Percentiles rank a stretch among this genome's conserved stretches.
Conservation (phyloP, 768 basidiomycete genomes). For the Pleurotus citrinopileatus region DNA sequence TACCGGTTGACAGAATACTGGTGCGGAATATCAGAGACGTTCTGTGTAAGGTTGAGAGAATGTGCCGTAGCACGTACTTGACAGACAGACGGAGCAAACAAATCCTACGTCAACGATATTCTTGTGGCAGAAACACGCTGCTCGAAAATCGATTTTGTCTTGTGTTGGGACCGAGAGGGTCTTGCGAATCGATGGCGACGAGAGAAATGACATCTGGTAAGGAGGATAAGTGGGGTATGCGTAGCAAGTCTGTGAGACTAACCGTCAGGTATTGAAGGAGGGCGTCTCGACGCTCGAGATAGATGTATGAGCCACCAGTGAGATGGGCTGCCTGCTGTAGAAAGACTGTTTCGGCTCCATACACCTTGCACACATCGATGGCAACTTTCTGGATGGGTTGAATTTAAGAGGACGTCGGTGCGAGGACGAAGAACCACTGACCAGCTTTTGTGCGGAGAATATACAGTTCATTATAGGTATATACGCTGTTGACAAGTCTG, state of each 20-base stretch:
- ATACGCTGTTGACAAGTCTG: slow-evolving; percentile 86
- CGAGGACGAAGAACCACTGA: slow-evolving; percentile 32
- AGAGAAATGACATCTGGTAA: slow-evolving; percentile 74
- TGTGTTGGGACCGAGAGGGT: slow-evolving; percentile 85
- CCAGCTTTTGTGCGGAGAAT: slow-evolving; percentile 97
- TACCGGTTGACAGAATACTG: slow-evolving; percentile 92
- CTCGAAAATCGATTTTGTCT: slow-evolving; percentile 94
- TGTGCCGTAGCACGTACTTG: slow-evolving; percentile 57
- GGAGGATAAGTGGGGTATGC: slow-evolving; percentile 5
- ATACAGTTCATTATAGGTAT: slow-evolving; percentile 99
- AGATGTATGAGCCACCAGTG: slow-evolving; percentile 92
- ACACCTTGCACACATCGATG: slow-evolving; percentile 94
- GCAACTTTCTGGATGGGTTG: slow-evolving; percentile 73
- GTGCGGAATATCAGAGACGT: slow-evolving; percentile 3
- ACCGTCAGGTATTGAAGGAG: slow-evolving; percentile 92
- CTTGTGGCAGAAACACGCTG: slow-evolving; percentile 99
- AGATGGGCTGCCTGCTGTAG: slow-evolving; percentile 96
- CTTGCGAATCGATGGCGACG: slow-evolving; percentile 61
- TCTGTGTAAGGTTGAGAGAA: slow-evolving; percentile 12
- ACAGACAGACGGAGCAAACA: slow-evolving; percentile 97
- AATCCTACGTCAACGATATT: slow-evolving; percentile 95
- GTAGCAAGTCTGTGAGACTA: slow-evolving; percentile 19
- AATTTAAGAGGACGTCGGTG: slow-evolving; percentile 4
- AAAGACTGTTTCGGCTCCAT: slow-evolving; percentile 88
- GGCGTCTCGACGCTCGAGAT: slow-evolving; percentile 75